These are phyloP conservation scores for Teunomyces pallodes DNA, from an alignment of 805 yeast species.

Conservation along the genomic window DNA sequence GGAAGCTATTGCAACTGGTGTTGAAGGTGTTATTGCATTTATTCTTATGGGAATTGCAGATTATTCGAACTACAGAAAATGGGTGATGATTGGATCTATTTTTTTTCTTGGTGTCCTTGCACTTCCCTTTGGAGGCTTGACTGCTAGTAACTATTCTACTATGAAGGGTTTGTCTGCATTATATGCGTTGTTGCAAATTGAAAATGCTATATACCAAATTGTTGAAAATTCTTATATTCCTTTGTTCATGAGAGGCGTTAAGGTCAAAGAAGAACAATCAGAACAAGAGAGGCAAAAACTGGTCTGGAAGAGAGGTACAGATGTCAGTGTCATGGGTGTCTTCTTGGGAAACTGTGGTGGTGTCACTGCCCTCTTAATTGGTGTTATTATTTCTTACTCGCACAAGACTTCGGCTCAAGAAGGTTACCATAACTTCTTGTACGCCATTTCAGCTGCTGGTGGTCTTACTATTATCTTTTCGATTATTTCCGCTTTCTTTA, in stretches of 20 bases:
- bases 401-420: conserved; percentile 19
- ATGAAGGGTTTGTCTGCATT: conserved; percentile 26
- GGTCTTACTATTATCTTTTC: conserved; percentile 27
- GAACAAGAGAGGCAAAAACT: conserved; percentile 23
- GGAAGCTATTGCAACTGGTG: conserved; percentile 34
- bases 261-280: conserved; percentile 8
- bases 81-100: conserved; percentile 30
- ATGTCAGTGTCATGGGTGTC: conserved; percentile 37
- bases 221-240: conserved; percentile 42
- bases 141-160: conserved; percentile 14
- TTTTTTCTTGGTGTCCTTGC: conserved; percentile 31
- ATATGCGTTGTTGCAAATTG: conserved; percentile 28
- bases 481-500: conserved; percentile 19
- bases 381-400: conserved; percentile 32
- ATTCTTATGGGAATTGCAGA: conserved; percentile 42
- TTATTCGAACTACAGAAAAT: conserved; percentile 36
- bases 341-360: conserved; percentile 38
- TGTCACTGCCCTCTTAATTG: conserved; percentile 33
- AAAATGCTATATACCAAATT: conserved; percentile 32
- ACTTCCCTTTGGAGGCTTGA: conserved; percentile 33
- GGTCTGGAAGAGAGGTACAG: conserved; percentile 30
- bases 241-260: conserved; percentile 34
- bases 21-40: conserved; percentile 36
- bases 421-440: conserved; percentile 31
- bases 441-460: conserved; percentile 41